A percentile compares a stretch with the other conserved stretches of the same genome.
Evolutionary conservation across 352 stramenopile genomes (phyloP).

Genomic region (Pythium chondricola): DNA sequence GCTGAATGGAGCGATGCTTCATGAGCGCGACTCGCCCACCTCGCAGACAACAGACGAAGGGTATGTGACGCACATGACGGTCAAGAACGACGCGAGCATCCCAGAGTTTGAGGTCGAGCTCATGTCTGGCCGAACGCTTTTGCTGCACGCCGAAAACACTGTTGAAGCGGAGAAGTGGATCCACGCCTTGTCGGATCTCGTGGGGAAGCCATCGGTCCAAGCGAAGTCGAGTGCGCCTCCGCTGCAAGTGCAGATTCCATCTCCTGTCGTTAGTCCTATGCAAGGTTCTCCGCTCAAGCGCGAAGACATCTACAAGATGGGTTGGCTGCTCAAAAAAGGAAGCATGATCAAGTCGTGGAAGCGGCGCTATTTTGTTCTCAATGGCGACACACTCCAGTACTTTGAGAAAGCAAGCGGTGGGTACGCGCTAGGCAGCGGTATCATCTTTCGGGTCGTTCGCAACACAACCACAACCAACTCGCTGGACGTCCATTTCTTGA

Average conservation of each 20-base stretch:
- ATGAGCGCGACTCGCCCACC: slow-evolving; percentile 51
- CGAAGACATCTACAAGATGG: slow-evolving; percentile 27
- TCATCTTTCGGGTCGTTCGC: slow-evolving; percentile 41
- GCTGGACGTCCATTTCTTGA: slow-evolving; percentile 39
- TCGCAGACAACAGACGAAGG: slow-evolving; percentile 42
- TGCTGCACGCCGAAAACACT: slow-evolving; percentile 35
- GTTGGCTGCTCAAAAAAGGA: slow-evolving; percentile 62
- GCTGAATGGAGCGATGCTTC: slow-evolving; percentile 43
- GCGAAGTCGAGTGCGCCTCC: slow-evolving; percentile 8
- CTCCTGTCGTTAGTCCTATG: slow-evolving; percentile 8
- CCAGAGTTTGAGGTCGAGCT: slow-evolving; percentile 43
- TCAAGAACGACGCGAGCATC: slow-evolving; percentile 25
- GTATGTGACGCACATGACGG: slow-evolving; percentile 40
- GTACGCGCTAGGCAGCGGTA: slow-evolving; percentile 26
- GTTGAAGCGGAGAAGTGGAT: slow-evolving; percentile 52
- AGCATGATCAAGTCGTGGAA: slow-evolving; percentile 47
- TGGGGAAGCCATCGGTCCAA: slow-evolving; percentile 1
- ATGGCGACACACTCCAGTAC: slow-evolving; percentile 41
- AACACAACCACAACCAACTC: slow-evolving; percentile 25
- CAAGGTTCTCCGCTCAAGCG: slow-evolving; percentile 2
- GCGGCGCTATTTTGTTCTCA: slow-evolving; percentile 57
- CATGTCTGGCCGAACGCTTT: slow-evolving; percentile 42
- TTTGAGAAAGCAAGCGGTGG: slow-evolving; percentile 39
- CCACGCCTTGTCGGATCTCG: slow-evolving; percentile 25
- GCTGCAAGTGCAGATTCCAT: not conserved